Conservation (phyloP, 2,329 filamentous ascomycete genomes). For the Neopestalotiopsis rosae region DNA sequence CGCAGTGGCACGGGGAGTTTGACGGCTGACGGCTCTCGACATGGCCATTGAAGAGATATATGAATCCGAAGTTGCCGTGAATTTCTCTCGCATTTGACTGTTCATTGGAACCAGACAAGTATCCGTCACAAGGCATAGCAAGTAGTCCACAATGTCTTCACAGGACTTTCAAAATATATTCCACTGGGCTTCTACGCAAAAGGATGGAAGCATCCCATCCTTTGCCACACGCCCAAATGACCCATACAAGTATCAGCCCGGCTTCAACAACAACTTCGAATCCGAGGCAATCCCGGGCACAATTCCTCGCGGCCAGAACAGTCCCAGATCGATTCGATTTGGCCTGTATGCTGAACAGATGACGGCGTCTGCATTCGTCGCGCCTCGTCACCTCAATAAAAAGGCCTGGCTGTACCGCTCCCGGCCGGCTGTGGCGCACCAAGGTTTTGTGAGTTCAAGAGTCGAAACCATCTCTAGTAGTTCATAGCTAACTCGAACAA, state of each 20-base stretch:
- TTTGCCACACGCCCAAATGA: conserved; percentile 45
- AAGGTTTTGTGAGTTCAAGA: conserved; percentile 18
- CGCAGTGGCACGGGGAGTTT: too few species aligned
- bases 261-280: conserved; percentile 56
- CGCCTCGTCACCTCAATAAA: conserved; percentile 34
- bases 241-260: conserved; percentile 59
- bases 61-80: background rate
- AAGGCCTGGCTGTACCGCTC: conserved; percentile 43
- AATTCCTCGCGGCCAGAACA: conserved; percentile 51
- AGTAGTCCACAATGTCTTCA: background rate
- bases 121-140: background rate
- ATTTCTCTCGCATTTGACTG: background rate
- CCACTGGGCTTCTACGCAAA: conserved; percentile 66
- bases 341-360: conserved; percentile 54
- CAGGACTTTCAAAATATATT: conserved; percentile 56
- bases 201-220: conserved; percentile 59
- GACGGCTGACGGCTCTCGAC: background rate
- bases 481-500: background rate
- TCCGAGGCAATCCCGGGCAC: conserved; percentile 53
- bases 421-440: conserved; percentile 39
- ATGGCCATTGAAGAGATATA: background rate
- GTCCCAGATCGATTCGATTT: conserved; percentile 47
- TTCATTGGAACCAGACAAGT: background rate
- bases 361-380: conserved; percentile 45
- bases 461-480: background rate